phyloP scores from a whole-genome alignment of 2,329 filamentous ascomycete species.

The Cladophialophora immunda region DNA sequence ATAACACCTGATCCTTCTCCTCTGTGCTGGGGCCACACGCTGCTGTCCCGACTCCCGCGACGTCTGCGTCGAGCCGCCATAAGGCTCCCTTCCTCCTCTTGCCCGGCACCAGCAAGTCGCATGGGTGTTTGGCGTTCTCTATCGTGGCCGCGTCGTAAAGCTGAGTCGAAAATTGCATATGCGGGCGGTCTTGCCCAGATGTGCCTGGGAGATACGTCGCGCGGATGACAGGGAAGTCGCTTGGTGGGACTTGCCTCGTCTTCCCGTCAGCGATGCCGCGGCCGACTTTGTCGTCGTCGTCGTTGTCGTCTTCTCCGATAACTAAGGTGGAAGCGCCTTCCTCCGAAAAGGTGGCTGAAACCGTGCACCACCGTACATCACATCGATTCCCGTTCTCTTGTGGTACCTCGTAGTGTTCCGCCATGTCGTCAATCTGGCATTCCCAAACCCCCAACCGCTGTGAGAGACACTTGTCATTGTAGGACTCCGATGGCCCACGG shows the following conservation, averaged over 20 bases:
- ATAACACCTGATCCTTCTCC: constrained; percentile 33
- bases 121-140: constrained; percentile 68
- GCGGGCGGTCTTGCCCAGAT: constrained; percentile 6
- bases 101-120: constrained; percentile 58
- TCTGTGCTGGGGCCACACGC: constrained; percentile 37
- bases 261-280: neutral
- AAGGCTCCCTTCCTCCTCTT: constrained; percentile 29
- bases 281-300: neutral
- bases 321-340: neutral
- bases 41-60: constrained; percentile 45
- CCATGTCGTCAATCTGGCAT: constrained; percentile 54
- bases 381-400: constrained; percentile 74
- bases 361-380: constrained; percentile 64
- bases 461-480: constrained; percentile 70
- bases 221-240: constrained; percentile 11
- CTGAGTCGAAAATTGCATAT: constrained; percentile 46
- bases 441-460: constrained; percentile 65
- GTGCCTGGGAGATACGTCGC: constrained; percentile 16
- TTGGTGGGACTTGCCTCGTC: neutral
- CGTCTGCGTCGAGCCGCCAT: constrained; percentile 45
- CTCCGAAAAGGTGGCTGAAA: neutral
- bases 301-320: too few relatives aligned
- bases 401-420: constrained; percentile 70
- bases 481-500: constrained; percentile 71
- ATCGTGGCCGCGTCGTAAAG: constrained; percentile 63